These are phyloP conservation scores for Rutstroemia sp. DNA, from an alignment of 2,329 filamentous ascomycete species.

Conservation along the genomic window DNA sequence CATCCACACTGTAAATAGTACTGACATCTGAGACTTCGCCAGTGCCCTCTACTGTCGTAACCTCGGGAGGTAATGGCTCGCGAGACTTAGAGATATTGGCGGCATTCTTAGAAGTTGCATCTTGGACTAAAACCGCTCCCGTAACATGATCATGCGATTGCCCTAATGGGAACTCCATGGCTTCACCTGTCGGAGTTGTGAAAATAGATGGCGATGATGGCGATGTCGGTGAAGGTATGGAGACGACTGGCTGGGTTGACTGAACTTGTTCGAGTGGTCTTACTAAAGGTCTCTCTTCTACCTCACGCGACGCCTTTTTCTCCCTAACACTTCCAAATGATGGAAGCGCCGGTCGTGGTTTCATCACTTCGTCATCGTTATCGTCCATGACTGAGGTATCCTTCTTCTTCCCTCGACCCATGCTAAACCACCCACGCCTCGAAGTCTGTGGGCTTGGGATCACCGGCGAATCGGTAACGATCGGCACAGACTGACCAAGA, in stretches of 20 bases:
- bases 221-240: slow-evolving; percentile 17
- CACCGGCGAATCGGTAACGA: slow-evolving; percentile 35
- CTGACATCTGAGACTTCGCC: slow-evolving; percentile 54
- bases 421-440: slow-evolving; percentile 46
- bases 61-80: slow-evolving; percentile 63
- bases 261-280: slow-evolving; percentile 39
- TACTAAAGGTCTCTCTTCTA: slow-evolving; percentile 51
- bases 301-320: slow-evolving; percentile 47
- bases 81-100: slow-evolving; percentile 51
- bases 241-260: slow-evolving; percentile 15
- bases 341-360: slow-evolving; percentile 65
- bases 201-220: slow-evolving; percentile 13
- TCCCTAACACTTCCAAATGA: slow-evolving; percentile 69
- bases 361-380: slow-evolving; percentile 65
- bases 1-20: slow-evolving; percentile 32
- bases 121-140: slow-evolving; percentile 47
- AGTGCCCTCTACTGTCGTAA: slow-evolving; percentile 60
- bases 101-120: slow-evolving; percentile 44
- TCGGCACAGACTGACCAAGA: slow-evolving; percentile 40
- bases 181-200: slow-evolving; percentile 17
- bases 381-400: slow-evolving; percentile 37
- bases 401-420: slow-evolving; percentile 44
- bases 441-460: slow-evolving; percentile 33
- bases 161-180: slow-evolving; percentile 19
- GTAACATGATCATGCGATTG: slow-evolving; percentile 54